phyloP scores from a whole-genome alignment of 75 land plant genomes.

The Selaginella moellendorffii region DNA sequence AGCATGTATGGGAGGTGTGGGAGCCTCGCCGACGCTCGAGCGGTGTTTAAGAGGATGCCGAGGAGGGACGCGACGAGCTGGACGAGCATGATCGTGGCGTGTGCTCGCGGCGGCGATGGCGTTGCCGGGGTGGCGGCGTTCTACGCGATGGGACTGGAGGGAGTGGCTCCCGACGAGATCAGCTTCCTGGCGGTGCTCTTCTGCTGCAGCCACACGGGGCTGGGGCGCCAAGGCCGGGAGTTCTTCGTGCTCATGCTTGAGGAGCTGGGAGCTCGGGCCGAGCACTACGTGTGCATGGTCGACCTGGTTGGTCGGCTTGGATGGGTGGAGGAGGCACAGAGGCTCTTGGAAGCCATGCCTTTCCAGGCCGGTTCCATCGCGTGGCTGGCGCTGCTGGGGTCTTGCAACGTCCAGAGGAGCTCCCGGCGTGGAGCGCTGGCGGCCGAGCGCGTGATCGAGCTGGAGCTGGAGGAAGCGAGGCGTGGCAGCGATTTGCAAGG shows the following conservation, averaged over 20 bases:
- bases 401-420: background rate
- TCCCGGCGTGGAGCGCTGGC: background rate
- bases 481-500: too few relatives aligned
- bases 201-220: background rate
- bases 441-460: background rate
- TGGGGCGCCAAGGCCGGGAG: background rate
- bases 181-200: background rate
- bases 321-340: background rate
- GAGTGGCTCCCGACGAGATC: background rate
- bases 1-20: background rate
- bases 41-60: background rate
- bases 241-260: background rate
- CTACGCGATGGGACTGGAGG: background rate
- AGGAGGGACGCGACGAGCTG: background rate
- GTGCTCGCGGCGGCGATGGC: background rate
- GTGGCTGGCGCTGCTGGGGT: background rate
- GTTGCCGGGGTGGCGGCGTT: background rate
- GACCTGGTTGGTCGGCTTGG: background rate
- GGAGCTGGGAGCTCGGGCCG: background rate
- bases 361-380: background rate
- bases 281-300: conserved; percentile 8
- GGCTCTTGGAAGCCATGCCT: background rate
- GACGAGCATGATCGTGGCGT: background rate
- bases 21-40: background rate
- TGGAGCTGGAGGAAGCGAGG: too few relatives aligned